Evolutionary conservation across 179 eudicot genomes (phyloP).

Genomic region (Pouteria campechiana): DNA sequence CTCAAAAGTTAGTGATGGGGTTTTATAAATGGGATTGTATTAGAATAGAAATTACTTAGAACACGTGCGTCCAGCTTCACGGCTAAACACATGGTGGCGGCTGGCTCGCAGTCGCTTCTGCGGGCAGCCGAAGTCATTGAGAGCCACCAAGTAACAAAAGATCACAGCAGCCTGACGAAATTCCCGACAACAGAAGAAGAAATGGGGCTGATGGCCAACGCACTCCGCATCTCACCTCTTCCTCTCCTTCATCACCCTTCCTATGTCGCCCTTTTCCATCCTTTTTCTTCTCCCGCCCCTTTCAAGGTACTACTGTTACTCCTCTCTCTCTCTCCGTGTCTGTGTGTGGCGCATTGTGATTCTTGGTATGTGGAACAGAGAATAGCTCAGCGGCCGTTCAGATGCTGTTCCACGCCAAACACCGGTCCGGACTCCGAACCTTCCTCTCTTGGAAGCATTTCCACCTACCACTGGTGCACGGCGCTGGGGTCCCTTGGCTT

Average conservation of each 20-base stretch:
- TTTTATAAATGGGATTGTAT: too few species aligned
- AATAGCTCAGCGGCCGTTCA: too few species aligned
- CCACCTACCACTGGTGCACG: conserved; percentile 72
- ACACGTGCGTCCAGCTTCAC: too few species aligned
- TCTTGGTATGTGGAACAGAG: conserved; percentile 22
- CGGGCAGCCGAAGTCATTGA: too few species aligned
- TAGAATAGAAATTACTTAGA: too few species aligned
- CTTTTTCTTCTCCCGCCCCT: conserved; percentile 15
- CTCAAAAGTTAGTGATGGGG: too few species aligned
- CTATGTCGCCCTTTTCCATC: conserved; percentile 11
- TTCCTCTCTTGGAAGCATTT: conserved; percentile 15
- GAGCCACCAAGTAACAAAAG: too few species aligned
- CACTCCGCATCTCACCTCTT: conserved; percentile 19
- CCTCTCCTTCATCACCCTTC: conserved; percentile 4
- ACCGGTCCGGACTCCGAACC: conserved; percentile 15
- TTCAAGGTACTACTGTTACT: conserved; percentile 10
- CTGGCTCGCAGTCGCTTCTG: too few species aligned
- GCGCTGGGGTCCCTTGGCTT: conserved; percentile 74
- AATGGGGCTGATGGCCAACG: conserved; percentile 18
- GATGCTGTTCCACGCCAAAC: conserved; percentile 20
- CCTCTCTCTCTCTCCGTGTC: too few species aligned
- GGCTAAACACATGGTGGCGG: too few species aligned
- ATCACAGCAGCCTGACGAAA: too few species aligned
- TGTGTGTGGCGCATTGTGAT: conserved; percentile 2
- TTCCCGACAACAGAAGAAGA: too few species aligned